phyloP scores from a whole-genome alignment of 2,329 filamentous ascomycete genomes.

The Fusarium pilosicola region DNA sequence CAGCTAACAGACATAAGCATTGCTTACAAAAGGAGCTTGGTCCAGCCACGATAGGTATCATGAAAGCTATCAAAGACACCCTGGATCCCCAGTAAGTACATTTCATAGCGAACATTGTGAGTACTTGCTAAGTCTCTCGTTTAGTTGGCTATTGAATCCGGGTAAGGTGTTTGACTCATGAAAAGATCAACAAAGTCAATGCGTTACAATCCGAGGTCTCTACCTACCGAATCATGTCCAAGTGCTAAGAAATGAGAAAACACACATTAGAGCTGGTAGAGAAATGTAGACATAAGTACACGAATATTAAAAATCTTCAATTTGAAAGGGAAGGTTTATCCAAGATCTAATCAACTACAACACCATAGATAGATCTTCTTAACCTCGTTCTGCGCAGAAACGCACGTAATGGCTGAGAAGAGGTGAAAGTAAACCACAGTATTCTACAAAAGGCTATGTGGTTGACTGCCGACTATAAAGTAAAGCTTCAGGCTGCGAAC shows the following conservation, averaged over 20 bases:
- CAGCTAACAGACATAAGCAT: background rate
- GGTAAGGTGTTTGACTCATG: background rate
- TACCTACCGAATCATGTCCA: too few relatives aligned
- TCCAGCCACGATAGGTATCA: background rate
- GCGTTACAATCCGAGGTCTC: accelerated
- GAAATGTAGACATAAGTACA: too few relatives aligned
- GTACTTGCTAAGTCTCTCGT: background rate
- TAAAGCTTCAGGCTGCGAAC: too few relatives aligned
- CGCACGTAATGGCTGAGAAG: too few relatives aligned
- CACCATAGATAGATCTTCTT: too few relatives aligned
- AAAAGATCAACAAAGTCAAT: background rate
- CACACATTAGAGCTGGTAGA: too few relatives aligned
- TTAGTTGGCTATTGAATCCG: background rate
- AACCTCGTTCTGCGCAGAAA: accelerated
- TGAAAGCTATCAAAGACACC: background rate
- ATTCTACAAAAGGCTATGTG: too few relatives aligned
- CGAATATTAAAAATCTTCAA: accelerated
- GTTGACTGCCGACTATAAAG: too few relatives aligned
- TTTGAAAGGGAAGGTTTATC: accelerated
- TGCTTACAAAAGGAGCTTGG: background rate
- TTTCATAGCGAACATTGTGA: background rate
- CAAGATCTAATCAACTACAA: too few relatives aligned
- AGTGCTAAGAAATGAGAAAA: too few relatives aligned
- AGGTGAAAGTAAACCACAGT: too few relatives aligned
- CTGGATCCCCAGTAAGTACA: background rate